These are phyloP conservation scores for Durusdinium trenchii DNA, from an alignment of 73 alveolate species.

Conservation along the genomic window DNA sequence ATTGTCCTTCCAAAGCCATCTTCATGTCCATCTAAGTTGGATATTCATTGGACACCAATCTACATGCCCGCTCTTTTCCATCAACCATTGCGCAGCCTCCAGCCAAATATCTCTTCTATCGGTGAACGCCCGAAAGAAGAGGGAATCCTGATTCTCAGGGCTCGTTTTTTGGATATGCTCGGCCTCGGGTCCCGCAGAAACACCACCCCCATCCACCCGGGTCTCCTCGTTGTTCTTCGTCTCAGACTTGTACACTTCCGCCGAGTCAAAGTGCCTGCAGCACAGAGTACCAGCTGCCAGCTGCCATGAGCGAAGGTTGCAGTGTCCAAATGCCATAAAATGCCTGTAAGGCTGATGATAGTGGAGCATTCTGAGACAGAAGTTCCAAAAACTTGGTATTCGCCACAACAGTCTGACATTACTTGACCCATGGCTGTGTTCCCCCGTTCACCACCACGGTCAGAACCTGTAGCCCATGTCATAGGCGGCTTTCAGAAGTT, in stretches of 20 bases:
- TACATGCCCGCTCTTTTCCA: no score
- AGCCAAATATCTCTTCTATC: no score
- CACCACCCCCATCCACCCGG: background rate
- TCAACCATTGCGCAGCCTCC: no score
- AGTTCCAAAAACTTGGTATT: no score
- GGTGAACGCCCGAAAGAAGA: background rate
- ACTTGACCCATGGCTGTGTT: background rate
- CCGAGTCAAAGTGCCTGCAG: conserved; percentile 71
- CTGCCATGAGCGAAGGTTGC: no score
- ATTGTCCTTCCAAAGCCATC: background rate
- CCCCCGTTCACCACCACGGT: background rate
- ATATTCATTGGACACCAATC: no score
- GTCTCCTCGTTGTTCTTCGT: conserved; percentile 67
- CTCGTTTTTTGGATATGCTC: background rate
- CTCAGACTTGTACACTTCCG: conserved; percentile 67
- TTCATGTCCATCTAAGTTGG: no score
- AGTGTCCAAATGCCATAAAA: no score
- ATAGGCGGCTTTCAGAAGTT: conserved; percentile 67
- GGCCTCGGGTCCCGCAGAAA: background rate
- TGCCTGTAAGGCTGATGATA: no score
- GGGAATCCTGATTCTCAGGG: background rate
- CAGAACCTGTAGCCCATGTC: conserved; percentile 85
- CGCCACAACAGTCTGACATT: background rate
- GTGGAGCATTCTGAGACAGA: background rate
- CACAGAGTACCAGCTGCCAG: background rate